These are phyloP conservation scores for Colletotrichum simmondsii DNA, from an alignment of 2,329 filamentous ascomycete species.

Conservation along the genomic window DNA sequence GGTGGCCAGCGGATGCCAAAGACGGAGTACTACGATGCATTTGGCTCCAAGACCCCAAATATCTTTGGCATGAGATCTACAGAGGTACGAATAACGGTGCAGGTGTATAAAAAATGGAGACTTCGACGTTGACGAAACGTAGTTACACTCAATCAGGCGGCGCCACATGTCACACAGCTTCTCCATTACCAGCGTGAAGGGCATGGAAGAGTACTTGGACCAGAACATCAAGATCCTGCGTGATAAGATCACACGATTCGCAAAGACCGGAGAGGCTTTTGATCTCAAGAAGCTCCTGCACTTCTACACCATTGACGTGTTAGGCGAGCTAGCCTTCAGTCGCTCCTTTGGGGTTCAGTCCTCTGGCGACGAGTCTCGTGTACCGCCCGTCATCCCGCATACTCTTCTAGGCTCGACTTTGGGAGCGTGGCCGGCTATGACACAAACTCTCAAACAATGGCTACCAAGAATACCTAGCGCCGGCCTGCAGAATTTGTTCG, in stretches of 20 bases:
- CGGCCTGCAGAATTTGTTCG: constrained; percentile 37
- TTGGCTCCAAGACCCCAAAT: constrained; percentile 11
- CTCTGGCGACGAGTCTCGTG: constrained; percentile 39
- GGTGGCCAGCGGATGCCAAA: constrained; percentile 23
- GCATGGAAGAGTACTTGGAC: constrained; percentile 48
- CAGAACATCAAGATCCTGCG: constrained; percentile 42
- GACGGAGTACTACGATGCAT: constrained; percentile 21
- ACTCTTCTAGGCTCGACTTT: constrained; percentile 43
- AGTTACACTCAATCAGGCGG: constrained; percentile 9
- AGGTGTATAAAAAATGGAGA: too few species aligned
- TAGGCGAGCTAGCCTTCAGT: constrained; percentile 45
- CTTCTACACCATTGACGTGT: constrained; percentile 40
- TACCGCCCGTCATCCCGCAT: constrained; percentile 47
- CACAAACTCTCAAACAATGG: constrained; percentile 39
- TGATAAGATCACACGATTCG: constrained; percentile 35
- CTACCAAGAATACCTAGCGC: constrained; percentile 37
- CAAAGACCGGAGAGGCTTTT: constrained; percentile 35
- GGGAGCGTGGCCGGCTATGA: constrained; percentile 42
- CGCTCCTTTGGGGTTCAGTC: constrained; percentile 44
- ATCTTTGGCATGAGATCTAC: constrained; percentile 18
- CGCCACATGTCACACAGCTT: constrained; percentile 24
- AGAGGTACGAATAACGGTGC: too few species aligned
- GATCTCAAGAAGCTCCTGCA: constrained; percentile 44
- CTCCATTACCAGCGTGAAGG: constrained; percentile 40
- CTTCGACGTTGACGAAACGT: too few species aligned